These are phyloP conservation scores for Juncus inflexus DNA, from an alignment of 176 grass and related monocot genomes.

Conservation along the genomic window DNA sequence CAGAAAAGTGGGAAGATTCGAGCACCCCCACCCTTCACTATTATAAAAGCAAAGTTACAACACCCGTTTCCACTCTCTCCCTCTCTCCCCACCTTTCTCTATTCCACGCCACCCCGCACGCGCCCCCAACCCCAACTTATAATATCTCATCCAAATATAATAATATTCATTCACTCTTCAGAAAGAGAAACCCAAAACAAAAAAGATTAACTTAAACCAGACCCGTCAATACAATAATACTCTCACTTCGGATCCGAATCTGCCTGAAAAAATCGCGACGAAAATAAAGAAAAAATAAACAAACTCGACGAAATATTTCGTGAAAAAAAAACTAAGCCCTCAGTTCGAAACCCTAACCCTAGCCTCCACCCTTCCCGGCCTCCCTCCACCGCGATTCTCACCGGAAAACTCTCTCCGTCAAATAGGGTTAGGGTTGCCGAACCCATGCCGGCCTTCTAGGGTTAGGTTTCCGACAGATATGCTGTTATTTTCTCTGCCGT, in stretches of 20 bases:
- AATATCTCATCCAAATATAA: background rate
- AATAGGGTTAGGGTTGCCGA: background rate
- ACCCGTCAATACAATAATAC: slow-evolving; percentile 18
- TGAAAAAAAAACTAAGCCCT: slow-evolving; percentile 31
- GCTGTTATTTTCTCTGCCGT: slow-evolving; percentile 19
- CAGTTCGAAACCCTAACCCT: slow-evolving; percentile 91
- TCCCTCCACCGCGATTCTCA: slow-evolving; percentile 30
- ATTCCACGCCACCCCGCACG: slow-evolving; percentile 18
- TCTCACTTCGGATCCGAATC: slow-evolving; percentile 68
- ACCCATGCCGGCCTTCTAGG: background rate
- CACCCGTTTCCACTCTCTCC: background rate
- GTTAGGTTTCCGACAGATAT: slow-evolving; percentile 37
- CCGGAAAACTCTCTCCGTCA: slow-evolving; percentile 27
- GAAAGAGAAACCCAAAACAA: background rate
- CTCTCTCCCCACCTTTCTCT: background rate
- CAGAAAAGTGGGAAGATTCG: slow-evolving; percentile 7
- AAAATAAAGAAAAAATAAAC: slow-evolving; percentile 38
- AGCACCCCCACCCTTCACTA: slow-evolving; percentile 2
- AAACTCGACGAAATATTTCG: slow-evolving; percentile 24
- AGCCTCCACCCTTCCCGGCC: slow-evolving; percentile 18
- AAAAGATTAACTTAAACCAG: slow-evolving; percentile 36
- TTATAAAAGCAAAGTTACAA: slow-evolving; percentile 17
- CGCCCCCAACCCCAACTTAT: slow-evolving; percentile 8
- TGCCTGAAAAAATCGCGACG: slow-evolving; percentile 50
- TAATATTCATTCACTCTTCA: too few relatives aligned